Conservation (phyloP, 257 asterid genomes). For the Nyctanthes arbortristis region DNA sequence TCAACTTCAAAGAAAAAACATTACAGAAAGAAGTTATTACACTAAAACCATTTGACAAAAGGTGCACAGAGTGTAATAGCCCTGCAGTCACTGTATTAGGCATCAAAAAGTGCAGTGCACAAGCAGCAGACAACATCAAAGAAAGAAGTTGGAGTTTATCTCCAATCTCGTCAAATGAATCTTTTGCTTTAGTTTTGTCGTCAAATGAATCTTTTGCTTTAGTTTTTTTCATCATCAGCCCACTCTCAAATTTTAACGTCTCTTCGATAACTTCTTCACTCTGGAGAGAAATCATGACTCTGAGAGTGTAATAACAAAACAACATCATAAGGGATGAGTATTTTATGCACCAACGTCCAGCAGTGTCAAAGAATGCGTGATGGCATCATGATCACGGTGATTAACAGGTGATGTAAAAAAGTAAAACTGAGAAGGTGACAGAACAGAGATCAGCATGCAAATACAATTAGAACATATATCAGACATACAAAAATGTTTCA, state of each 20-base stretch:
- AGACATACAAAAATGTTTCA: conserved; percentile 68
- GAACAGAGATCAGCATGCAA: conserved; percentile 1
- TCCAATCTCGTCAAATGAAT: neutral
- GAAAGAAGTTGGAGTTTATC: neutral
- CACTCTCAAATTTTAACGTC: neutral
- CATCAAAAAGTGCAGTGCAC: neutral
- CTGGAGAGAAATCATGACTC: neutral
- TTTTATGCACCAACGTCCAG: neutral
- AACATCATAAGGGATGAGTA: neutral
- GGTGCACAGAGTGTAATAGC: neutral
- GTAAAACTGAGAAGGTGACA: conserved; percentile 1
- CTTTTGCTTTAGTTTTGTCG: neutral
- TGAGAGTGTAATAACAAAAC: neutral
- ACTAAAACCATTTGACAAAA: no score
- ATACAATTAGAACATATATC: conserved; percentile 15
- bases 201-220: neutral
- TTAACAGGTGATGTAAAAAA: neutral
- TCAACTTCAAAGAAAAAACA: neutral
- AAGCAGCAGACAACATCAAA: neutral
- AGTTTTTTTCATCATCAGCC: no score
- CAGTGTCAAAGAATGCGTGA: neutral
- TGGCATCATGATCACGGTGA: neutral
- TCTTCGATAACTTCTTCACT: neutral
- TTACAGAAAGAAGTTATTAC: neutral
- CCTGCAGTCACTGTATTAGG: neutral